Base-by-base conservation (phyloP, 768 basidiomycete species). In the Lactarius pseudohatsudake region DNA sequence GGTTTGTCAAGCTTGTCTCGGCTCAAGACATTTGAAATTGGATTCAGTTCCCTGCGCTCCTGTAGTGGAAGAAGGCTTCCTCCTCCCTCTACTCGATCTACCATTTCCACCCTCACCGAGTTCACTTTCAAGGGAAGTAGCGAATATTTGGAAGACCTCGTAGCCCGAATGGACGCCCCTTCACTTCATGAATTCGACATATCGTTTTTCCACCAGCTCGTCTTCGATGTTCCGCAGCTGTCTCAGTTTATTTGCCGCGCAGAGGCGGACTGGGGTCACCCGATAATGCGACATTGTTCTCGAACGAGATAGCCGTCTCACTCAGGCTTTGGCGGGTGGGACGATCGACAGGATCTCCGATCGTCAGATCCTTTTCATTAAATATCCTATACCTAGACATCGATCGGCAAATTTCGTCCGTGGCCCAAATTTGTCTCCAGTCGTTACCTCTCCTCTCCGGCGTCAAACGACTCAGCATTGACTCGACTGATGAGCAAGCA, bases 11-110 rank as follows among this genome's bases (percentile, higher is more conserved):
- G 3, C 32, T 32, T 40, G 58, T 43, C 20, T 8, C 26, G 2
- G 7, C 64, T 64, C 30, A n/a, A 56, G n/a, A 30, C 30, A 30
- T 30, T 56, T 34, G 28, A 28, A 54, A n/a, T 54, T 26, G 53
- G 28, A 8, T 54, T 22, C 15, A 13, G 18, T 28, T 54, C 53
- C 53, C 10, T 22, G n/a, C 28, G 11, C 11, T 15, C n/a, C 9
- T 26, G 22, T 16, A 13, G 41, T 2, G 15, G 16, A 15, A 41
- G 22, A 28, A 54, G 22, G 15, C n/a, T 9, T 8, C 18, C 28
- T n/a, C 53, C 53, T 54, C 53, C 53, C 15, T 13, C 15, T 28
- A 54, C 22, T 30, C 34, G 55, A 9, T 30, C 55, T 16, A 34
- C 38, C 36, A 22, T 58, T 15, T n/a, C 32, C 2, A 5, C 36